Evolutionary conservation across 164 flowering plant genomes (phyloP), one percentile per base, ranked within the genome.

Genomic region (Cinnamomum chago): DNA sequence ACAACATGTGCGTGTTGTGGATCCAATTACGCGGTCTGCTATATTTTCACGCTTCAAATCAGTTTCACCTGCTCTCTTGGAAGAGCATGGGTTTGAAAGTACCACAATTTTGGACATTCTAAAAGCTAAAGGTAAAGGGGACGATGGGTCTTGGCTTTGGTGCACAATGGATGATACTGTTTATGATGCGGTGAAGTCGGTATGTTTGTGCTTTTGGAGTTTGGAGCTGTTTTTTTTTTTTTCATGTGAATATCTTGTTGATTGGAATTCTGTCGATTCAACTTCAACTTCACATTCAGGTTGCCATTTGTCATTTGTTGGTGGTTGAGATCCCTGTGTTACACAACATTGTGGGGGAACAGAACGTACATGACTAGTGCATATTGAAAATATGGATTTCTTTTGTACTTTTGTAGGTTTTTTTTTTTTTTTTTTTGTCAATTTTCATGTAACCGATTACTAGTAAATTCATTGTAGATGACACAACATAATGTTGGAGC

Each of bases 71-170:
- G 82, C 91, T 70, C 80, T 86, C 2, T 84, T 92, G 18, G 97
- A 95, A 78, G 97, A 95, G 82, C 93, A 91, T 77, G 95, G 95
- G 28, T 95, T 92, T 76, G 98, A 92, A 73, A 91, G 95, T 84
- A 92, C 97, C 68, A 90, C 86, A 1, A 91, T 94, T 70, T 71
- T 85, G 0, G 98, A 92, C 75, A 75, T 94, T 73, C 73, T 94
- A 85, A 90, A 85, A 75, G 85, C 75, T 11, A 94, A 94, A 79
- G 98, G 98, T 51, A 88, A 92, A 85, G 75, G 85, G 77, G 97
- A 92, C 13, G 98, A 94, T 85, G 98, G 98, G 20, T 92, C 98
- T 15, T 94, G 97, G 98, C 98, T 94, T 73, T 94, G 98, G 98
- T 94, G 98, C 86, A 88, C 97, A 2, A 90, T 88, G 1, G 92